Conservation (phyloP, 495 filamentous ascomycete genomes). For the Neurospora pannonica region DNA sequence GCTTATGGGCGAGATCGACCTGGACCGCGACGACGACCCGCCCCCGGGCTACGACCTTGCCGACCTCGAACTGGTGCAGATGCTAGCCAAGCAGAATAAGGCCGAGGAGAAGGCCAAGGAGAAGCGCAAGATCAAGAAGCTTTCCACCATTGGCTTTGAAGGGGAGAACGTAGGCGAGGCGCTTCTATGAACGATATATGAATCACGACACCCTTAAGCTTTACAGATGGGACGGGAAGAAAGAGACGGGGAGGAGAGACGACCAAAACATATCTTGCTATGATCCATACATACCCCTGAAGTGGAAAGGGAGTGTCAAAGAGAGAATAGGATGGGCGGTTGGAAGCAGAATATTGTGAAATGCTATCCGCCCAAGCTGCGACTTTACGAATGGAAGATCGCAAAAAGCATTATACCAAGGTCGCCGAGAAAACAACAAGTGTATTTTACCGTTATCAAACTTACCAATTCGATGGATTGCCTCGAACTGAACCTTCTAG, state of each 20-base stretch:
- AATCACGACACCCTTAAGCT: background rate
- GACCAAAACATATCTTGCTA: background rate
- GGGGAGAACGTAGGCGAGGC: constrained; percentile 73
- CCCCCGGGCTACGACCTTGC: constrained; percentile 60
- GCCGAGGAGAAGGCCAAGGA: constrained; percentile 59
- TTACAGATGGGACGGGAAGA: background rate
- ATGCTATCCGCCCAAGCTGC: constrained; percentile 36
- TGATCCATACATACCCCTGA: background rate
- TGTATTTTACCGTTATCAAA: background rate
- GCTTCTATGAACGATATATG: constrained; percentile 43
- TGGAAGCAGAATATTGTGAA: constrained; percentile 71
- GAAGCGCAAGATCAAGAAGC: constrained; percentile 56
- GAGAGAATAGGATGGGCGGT: constrained; percentile 3
- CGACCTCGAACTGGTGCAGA: constrained; percentile 58
- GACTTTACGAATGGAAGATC: background rate
- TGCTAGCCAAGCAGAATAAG: constrained; percentile 60
- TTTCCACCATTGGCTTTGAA: constrained; percentile 74
- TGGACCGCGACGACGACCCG: constrained; percentile 87
- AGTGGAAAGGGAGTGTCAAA: background rate
- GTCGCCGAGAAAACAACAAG: background rate
- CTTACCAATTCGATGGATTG: background rate
- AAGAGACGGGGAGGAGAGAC: background rate
- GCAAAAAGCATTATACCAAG: background rate
- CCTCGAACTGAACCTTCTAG: background rate
- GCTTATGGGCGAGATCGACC: constrained; percentile 86